A percentile compares a stretch with the other conserved stretches of the same genome.
phyloP scores from a whole-genome alignment of 257 asterid genomes.

The Ballota nigra region DNA sequence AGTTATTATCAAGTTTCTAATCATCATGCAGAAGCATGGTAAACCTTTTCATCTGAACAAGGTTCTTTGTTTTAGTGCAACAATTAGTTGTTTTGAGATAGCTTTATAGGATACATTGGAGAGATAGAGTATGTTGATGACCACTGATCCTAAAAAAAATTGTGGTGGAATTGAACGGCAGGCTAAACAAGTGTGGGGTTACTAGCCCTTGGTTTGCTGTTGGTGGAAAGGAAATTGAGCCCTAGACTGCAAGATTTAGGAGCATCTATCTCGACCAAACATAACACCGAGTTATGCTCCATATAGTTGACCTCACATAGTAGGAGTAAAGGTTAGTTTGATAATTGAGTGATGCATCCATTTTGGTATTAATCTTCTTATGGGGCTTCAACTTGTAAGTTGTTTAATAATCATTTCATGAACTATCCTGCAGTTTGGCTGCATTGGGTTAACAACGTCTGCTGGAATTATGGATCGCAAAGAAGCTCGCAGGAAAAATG shows the following conservation, averaged over 20 bases:
- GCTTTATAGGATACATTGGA: background rate
- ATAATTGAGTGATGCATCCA: too few relatives aligned
- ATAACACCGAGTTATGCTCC: too few relatives aligned
- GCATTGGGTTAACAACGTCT: background rate
- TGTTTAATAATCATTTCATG: too few relatives aligned
- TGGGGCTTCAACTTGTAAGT: too few relatives aligned
- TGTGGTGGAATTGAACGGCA: too few relatives aligned
- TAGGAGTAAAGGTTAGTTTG: too few relatives aligned
- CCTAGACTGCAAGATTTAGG: background rate
- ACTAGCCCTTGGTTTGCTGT: background rate
- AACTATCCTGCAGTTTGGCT: background rate
- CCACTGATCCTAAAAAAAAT: background rate
- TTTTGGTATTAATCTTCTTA: too few relatives aligned
- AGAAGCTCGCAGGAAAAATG: background rate
- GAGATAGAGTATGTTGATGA: background rate
- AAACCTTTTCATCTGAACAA: too few relatives aligned
- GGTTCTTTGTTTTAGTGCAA: too few relatives aligned
- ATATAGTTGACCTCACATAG: too few relatives aligned
- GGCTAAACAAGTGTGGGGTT: too few relatives aligned
- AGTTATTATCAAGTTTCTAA: slow-evolving; percentile 7
- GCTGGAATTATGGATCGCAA: background rate
- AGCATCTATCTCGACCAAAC: too few relatives aligned
- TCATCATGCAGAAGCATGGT: slow-evolving; percentile 6
- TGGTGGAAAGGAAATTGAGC: background rate
- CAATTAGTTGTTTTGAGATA: background rate